Evolutionary conservation across 495 filamentous ascomycete genomes (phyloP), one percentile per base, ranked within the genome.

Genomic region (Penicillium atrosanguineum): DNA sequence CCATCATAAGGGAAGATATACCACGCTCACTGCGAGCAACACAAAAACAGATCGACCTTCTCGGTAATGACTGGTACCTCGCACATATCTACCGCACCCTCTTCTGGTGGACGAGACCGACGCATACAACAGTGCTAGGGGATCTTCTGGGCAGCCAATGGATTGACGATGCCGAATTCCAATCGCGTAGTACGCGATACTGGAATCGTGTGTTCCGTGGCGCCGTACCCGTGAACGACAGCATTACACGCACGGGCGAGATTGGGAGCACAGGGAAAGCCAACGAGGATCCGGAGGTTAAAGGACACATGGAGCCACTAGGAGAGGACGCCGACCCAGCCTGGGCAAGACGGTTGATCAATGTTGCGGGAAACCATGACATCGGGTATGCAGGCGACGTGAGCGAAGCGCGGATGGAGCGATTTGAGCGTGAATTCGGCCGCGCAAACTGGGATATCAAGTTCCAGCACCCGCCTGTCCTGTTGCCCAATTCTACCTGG

Each of bases 71-170:
- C 69, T 91, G 83, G 57, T 98, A 97, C 69, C 83, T 98, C 7
- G 87, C 88, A 9, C 94, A 97, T 65, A 88, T 97, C 44, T 97
- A 94, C 74, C 83, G 89, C n/a, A 89, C 85, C 0, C 65, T 95
- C 16, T 79, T 81, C 55, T 93, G 89, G 84, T 91, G 86, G 84
- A 81, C 85, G 5, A 67, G 77, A 20, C 94, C 94, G 21, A 95
- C 89, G 0, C 95, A 98, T 70, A 86, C 92, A 23, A 84, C 87
- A 0, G 91, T 96, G 1, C 77, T 98, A 4, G 94, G 94, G 4
- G 94, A 98, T 62, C 73, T 97, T 48, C 73, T 98, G 7, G 95
- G 94, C n/a, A 96, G 91, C 60, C 94, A 98, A 63, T 97, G 95
- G 95, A 85, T 97, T 29, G 79, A 79, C 26, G 87, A 95, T 61